phyloP scores from a whole-genome alignment of 495 filamentous ascomycete species.

The Penicillium arizonense region DNA sequence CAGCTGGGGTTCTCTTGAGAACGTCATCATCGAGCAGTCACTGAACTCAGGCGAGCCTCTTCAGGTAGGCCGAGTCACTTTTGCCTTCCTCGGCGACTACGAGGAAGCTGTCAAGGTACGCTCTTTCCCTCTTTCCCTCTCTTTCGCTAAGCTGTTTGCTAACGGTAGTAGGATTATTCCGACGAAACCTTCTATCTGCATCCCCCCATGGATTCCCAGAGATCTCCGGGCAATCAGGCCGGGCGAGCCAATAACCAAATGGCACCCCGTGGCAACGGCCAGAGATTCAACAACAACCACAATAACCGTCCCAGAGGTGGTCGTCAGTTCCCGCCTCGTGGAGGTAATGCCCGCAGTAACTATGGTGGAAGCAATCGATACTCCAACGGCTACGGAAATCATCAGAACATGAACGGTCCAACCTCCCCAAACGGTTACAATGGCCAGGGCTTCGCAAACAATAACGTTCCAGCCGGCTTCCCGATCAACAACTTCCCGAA shows the following conservation, averaged over 20 bases:
- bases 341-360: not conserved
- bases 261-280: not conserved
- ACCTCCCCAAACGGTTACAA: not conserved
- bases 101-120: constrained; percentile 1
- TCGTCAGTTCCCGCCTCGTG: not conserved
- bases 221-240: not conserved
- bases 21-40: not conserved
- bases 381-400: not conserved
- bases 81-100: not conserved
- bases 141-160: not conserved
- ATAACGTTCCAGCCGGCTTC: not conserved
- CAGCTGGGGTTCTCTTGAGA: not conserved
- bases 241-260: not conserved
- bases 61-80: not conserved
- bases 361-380: not conserved
- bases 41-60: not conserved
- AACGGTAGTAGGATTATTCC: not conserved
- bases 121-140: not conserved
- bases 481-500: not conserved
- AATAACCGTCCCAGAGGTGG: not conserved
- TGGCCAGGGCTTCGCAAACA: no score
- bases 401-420: not conserved
- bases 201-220: not conserved
- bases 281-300: not conserved
- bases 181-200: not conserved